Evolutionary conservation across 352 stramenopile genomes (phyloP).

Genomic region (Pythium grandisporangium): DNA sequence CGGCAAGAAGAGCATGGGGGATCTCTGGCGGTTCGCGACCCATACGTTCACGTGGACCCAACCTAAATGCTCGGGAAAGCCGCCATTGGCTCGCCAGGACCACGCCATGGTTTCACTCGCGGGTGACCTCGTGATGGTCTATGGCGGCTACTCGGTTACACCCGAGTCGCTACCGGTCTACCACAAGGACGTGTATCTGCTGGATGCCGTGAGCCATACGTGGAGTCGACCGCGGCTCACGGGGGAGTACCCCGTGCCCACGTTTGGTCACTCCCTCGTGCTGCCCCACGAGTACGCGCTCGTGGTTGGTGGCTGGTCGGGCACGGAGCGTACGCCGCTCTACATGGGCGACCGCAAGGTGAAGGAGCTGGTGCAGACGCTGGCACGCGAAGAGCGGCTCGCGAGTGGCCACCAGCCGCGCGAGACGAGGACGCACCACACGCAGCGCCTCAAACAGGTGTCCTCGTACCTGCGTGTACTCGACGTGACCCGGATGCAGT

Average conservation of each 20-base stretch:
- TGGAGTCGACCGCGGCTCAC: constrained; percentile 66
- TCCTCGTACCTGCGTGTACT: constrained; percentile 54
- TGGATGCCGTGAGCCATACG: constrained; percentile 37
- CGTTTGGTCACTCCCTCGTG: constrained; percentile 50
- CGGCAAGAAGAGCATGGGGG: constrained; percentile 60
- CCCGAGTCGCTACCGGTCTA: constrained; percentile 44
- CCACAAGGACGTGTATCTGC: constrained; percentile 66
- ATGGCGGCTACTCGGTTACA: constrained; percentile 67
- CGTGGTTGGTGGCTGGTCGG: constrained; percentile 64
- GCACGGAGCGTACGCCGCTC: constrained; percentile 60
- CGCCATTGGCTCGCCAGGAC: constrained; percentile 62
- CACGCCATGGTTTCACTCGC: constrained; percentile 46
- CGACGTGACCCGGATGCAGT: constrained; percentile 57
- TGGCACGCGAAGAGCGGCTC: constrained; percentile 47
- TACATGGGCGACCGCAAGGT: constrained; percentile 74
- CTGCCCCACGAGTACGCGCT: constrained; percentile 44
- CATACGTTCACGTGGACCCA: constrained; percentile 64
- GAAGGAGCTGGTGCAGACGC: constrained; percentile 37
- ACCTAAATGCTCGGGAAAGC: constrained; percentile 48
- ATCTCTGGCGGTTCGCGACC: constrained; percentile 70
- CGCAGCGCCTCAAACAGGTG: constrained; percentile 20
- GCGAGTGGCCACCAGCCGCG: constrained; percentile 26
- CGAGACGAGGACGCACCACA: constrained; percentile 21
- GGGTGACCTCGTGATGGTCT: constrained; percentile 40
- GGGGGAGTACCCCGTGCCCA: constrained; percentile 52